Evolutionary conservation across 352 stramenopile genomes (phyloP).

Genomic region (Pythium scleroteichum): DNA sequence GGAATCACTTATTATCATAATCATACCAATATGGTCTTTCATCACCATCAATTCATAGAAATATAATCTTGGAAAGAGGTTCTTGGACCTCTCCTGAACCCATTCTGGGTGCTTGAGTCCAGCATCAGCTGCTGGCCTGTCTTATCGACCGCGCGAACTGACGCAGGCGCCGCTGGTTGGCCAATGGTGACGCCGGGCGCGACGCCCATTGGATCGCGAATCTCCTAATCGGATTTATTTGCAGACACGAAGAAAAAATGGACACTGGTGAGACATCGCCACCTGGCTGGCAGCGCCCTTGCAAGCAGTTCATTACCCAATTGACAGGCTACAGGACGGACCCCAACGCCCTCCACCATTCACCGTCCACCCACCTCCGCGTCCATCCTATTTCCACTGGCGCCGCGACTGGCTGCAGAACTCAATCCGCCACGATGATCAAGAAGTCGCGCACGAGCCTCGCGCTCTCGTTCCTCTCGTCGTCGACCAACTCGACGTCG

Average conservation of each 20-base stretch:
- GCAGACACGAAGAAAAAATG: neutral
- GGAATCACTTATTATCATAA: neutral
- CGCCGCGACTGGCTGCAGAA: neutral
- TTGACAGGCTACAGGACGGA: neutral
- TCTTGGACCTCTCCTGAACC: neutral
- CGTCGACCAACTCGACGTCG: constrained; percentile 22
- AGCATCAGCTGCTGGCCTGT: neutral
- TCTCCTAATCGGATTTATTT: neutral
- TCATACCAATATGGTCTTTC: neutral
- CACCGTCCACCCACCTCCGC: neutral
- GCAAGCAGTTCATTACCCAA: neutral
- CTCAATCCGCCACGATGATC: constrained; percentile 20
- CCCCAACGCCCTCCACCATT: neutral
- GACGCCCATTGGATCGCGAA: neutral
- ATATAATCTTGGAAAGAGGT: neutral
- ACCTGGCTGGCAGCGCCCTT: neutral
- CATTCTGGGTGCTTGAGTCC: neutral
- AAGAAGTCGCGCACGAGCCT: constrained; percentile 22
- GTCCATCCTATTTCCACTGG: neutral
- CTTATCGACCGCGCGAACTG: no score
- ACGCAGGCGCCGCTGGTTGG: neutral
- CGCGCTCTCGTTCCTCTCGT: constrained; percentile 24
- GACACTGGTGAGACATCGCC: constrained; percentile 2
- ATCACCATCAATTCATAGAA: no score
- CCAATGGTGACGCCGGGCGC: neutral